Evolutionary conservation across 768 basidiomycete genomes (phyloP), one percentile per base, ranked within the genome.

Genomic region (Russula foetens): DNA sequence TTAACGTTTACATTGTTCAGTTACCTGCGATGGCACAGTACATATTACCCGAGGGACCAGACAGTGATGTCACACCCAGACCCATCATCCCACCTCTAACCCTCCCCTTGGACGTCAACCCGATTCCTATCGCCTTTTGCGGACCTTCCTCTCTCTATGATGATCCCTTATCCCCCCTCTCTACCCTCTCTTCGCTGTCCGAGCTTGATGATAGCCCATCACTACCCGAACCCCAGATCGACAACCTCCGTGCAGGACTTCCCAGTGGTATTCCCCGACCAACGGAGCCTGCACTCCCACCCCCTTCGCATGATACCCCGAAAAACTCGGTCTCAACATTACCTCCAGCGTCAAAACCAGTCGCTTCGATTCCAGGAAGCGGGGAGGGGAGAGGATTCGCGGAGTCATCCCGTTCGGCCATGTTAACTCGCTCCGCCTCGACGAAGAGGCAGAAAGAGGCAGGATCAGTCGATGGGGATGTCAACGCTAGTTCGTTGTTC

Each of bases 401-500:
- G 33, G n/a, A 17, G 21, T 33, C 41, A 7, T 38, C 41, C 2
- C 17, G 59, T 49, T 44, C 59, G 2, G 47, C 33, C 19, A 61
- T 53, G 58, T 24, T 49, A 35, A 64, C 63, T 8, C 63, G 63
- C 33, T 64, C 63, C 12, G 31, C 63, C 52, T 51, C 63, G 21
- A 46, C 45, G 21, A 64, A 28, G 39, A 43, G 52, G 26, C 33
- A 62, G 44, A 59, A 48, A 44, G 60, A 49, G 7, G 28, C 21
- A 33, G 58, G 41, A 23, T 48, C 48, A 1, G 24, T 44, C 26
- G 43, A 46, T 31, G 29, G 29, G 24, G 35, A 48, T 24, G 35
- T 41, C 31, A 24, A 38, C n/a, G 5, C 50, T 29, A 55, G 62
- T 63, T 39, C 28, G 62, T 63, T 15, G 48, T 48, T 35, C 29